Evolutionary conservation across 495 filamentous ascomycete species (phyloP).

Genomic region (Aspergillus sclerotiicarbonarius): DNA sequence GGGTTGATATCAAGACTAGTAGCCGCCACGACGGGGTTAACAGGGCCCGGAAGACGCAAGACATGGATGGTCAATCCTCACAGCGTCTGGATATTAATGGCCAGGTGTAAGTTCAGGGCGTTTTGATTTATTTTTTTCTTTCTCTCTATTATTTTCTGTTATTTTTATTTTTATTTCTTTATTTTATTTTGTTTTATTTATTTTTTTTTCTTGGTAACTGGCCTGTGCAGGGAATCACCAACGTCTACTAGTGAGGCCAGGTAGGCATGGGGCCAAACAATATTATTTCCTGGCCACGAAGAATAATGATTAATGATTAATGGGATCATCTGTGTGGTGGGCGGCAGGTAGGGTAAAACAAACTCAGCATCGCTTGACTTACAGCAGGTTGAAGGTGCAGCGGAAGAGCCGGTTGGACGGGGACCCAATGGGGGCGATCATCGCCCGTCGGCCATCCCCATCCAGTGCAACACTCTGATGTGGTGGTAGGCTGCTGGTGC

Average conservation of each 20-base stretch:
- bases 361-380: neutral
- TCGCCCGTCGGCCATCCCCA: neutral
- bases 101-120: neutral
- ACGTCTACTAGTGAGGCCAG: neutral
- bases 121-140: too few relatives aligned
- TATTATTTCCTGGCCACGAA: neutral
- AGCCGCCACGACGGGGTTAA: neutral
- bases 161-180: neutral
- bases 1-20: constrained; percentile 1
- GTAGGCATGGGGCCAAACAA: too few relatives aligned
- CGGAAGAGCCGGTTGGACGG: constrained; percentile 2
- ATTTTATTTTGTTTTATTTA: neutral
- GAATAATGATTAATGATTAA: neutral
- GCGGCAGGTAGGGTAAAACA: neutral
- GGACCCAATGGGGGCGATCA: neutral
- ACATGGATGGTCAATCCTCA: neutral
- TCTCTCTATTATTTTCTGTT: too few relatives aligned
- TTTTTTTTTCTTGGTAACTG: neutral
- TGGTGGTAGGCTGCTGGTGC: neutral
- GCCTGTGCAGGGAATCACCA: neutral
- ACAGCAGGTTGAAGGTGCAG: neutral
- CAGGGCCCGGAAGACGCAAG: neutral
- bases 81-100: neutral
- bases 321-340: neutral
- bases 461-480: constrained; percentile 3